Base-by-base conservation (phyloP, 139 green algal species). In the Chlamydomonas sp. region DNA sequence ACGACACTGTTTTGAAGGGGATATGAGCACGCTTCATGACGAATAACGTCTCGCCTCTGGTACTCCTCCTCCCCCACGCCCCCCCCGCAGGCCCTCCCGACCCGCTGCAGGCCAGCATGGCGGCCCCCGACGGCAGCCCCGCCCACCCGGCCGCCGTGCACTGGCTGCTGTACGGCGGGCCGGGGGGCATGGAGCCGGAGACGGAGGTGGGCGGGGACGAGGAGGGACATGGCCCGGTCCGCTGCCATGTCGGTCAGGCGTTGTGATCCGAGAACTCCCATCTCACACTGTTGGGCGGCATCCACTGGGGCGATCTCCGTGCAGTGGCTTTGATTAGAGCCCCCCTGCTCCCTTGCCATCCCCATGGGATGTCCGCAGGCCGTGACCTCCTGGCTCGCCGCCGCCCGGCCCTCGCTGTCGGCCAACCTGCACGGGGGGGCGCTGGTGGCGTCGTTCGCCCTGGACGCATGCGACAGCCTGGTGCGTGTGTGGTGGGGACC, bases 381-480 rank as follows among this genome's bases (percentile, higher is more conserved):
- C 1, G 63, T 88, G 3, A 69, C 64, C 3, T 17, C 15, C 18
- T 88, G 84, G 84, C 84, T 88, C 57, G 5, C 63, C 1, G 17
- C 57, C 63, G 7, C 78, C 12, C 84, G 75, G 2, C 84, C 84
- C 17, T 71, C 64, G 17, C 8, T 88, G 17, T 68, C n/a, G 57
- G 58, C 74, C 58, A 69, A 88, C 63, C 64, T 83, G 17, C 84
- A 88, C 17, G 84, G 84, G 0, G 84, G 84, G 4, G 74, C 84
- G 18, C 64, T 88, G 58, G 84, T 88, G 63, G 74, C 84, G 5
- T 18, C 5, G 0, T 83, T 78, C 75, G 71, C 75, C 8, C 84
- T 88, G 63, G 84, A 88, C 63, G 84, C 84, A 5, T 88, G 84
- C 63, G 84, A 88, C 64, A 57, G 63, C 1, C 2, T 68, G 83